Percentiles rank a stretch among this genome's conserved stretches.
Evolutionary conservation across 345 rosid genomes (phyloP).

Genomic region (Pistacia atlantica): DNA sequence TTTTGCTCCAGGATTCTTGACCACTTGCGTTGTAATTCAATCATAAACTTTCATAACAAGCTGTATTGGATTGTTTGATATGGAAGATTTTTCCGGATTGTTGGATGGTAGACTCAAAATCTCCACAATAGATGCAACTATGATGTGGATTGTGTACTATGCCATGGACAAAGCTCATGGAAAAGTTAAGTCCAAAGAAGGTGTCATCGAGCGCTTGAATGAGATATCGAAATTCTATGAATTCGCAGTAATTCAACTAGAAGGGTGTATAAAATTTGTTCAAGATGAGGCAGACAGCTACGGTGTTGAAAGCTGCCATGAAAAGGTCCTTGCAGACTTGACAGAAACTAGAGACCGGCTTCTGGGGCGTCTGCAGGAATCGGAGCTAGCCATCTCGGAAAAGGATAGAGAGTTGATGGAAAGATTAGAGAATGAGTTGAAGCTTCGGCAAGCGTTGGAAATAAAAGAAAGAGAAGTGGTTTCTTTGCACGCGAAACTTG

Average conservation of each 20-base stretch:
- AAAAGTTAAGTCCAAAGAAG: conserved; percentile 62
- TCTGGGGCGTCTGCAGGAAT: conserved; percentile 58
- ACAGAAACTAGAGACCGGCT: conserved; percentile 73
- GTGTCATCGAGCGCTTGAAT: conserved; percentile 62
- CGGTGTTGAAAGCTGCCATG: conserved; percentile 54
- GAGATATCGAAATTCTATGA: conserved; percentile 83
- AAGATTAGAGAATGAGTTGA: conserved; percentile 52
- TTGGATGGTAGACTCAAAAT: conserved; percentile 53
- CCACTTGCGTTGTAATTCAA: no score
- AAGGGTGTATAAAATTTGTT: conserved; percentile 74
- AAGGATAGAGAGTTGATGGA: conserved; percentile 68
- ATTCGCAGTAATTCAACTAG: conserved; percentile 74
- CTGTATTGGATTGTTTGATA: conserved; percentile 10
- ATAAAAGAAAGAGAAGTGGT: conserved; percentile 54
- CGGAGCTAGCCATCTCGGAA: conserved; percentile 61
- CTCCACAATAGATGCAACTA: conserved; percentile 73
- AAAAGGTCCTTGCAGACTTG: conserved; percentile 61
- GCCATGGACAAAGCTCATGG: conserved; percentile 85
- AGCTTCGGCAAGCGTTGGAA: conserved; percentile 59
- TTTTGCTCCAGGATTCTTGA: not conserved
- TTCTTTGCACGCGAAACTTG: conserved; percentile 50
- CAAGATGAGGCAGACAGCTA: conserved; percentile 59
- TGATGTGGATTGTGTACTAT: conserved; percentile 75
- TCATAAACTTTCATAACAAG: not conserved
- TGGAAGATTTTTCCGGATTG: conserved; percentile 51